These are phyloP conservation scores for Haplosporangium gracile DNA, from an alignment of 192 early-diverging fungal species.

Conservation along the genomic window DNA sequence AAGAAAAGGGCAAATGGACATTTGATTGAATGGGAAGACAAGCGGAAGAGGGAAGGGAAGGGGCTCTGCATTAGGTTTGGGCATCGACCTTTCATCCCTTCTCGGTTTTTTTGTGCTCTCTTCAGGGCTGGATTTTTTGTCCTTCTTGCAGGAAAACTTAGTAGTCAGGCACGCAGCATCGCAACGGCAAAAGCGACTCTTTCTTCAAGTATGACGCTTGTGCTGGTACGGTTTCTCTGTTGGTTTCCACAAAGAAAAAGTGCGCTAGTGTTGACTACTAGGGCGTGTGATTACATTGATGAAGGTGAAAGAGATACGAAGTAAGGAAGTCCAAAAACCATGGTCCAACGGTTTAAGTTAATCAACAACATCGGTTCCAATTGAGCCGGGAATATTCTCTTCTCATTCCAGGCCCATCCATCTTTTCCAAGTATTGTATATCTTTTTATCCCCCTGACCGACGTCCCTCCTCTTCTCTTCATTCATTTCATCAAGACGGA, in stretches of 20 bases:
- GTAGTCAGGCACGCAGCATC: not conserved
- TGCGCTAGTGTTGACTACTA: not conserved
- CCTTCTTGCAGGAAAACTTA: not conserved
- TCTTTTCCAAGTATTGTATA: not conserved
- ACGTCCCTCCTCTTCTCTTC: too few species aligned
- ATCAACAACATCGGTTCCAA: not conserved
- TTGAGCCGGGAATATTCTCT: not conserved
- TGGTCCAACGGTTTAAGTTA: not conserved
- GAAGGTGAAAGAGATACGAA: too few species aligned
- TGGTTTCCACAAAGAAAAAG: not conserved
- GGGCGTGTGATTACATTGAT: not conserved
- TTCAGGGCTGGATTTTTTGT: not conserved
- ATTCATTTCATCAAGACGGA: not conserved
- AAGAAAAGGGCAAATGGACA: not conserved
- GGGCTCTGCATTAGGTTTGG: constrained; percentile 6
- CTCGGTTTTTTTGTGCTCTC: not conserved
- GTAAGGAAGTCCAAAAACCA: too few species aligned
- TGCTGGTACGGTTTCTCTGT: not conserved
- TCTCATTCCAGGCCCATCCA: not conserved
- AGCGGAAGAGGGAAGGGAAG: not conserved
- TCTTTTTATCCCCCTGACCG: not conserved
- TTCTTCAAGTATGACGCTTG: not conserved
- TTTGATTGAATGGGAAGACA: not conserved
- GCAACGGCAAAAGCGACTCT: not conserved
- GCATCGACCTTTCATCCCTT: not conserved